phyloP scores from a whole-genome alignment of 202 grass and related monocot species.

The Setaria italica region DNA sequence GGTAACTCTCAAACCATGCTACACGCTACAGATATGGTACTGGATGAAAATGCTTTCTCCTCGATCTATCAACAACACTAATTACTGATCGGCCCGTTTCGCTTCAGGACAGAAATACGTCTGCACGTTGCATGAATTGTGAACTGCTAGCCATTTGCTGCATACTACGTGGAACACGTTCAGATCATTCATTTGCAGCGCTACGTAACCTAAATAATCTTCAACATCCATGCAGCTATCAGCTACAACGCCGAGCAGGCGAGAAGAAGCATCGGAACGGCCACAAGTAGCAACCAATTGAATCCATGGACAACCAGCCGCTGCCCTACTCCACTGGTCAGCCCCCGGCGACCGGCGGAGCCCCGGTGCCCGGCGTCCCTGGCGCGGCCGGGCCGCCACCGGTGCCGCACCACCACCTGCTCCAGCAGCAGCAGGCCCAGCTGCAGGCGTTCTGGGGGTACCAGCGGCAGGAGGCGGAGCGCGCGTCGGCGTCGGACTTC shows the following conservation, averaged over 20 bases:
- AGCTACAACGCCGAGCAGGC: not conserved
- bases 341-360: conserved; percentile 33
- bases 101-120: not conserved
- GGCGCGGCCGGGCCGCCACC: conserved; percentile 37
- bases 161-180: conserved; percentile 36
- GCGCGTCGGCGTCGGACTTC: conserved; percentile 80
- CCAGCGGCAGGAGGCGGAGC: conserved; percentile 92
- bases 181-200: conserved; percentile 21
- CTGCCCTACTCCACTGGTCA: conserved; percentile 48
- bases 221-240: not conserved
- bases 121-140: not conserved
- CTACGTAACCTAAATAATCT: conserved; percentile 7
- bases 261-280: not conserved
- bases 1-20: not conserved
- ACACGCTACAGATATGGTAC: not conserved
- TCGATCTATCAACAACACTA: not conserved
- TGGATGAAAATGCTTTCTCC: not conserved
- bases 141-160: conserved; percentile 19
- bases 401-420: conserved; percentile 72
- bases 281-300: not conserved
- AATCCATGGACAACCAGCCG: conserved; percentile 57
- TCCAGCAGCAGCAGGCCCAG: conserved; percentile 90
- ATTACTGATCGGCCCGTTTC: not conserved
- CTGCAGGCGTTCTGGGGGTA: conserved; percentile 94
- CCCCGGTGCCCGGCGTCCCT: conserved; percentile 33